Conservation (phyloP, 192 early-diverging fungal genomes). For the Mortierella antarctica region DNA sequence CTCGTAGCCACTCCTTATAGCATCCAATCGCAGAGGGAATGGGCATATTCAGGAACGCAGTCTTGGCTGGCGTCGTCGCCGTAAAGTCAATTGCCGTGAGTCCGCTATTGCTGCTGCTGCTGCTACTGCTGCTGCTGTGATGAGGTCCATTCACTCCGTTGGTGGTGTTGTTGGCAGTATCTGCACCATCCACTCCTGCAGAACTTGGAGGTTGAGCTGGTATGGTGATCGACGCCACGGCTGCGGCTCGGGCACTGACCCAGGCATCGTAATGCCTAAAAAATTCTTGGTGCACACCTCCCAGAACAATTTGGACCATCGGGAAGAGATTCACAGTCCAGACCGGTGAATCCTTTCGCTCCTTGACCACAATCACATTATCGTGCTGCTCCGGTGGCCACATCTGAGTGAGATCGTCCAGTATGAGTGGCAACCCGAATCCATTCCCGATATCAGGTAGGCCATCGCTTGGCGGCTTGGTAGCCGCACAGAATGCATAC, state of each 20-base stretch:
- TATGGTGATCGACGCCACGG: conserved; percentile 38
- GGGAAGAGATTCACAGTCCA: conserved; percentile 78
- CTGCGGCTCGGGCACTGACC: conserved; percentile 54
- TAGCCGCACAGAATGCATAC: conserved; percentile 69
- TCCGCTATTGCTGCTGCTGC: background rate
- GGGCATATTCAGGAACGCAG: conserved; percentile 39
- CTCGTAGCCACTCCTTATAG: conserved; percentile 62
- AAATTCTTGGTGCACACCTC: conserved; percentile 67
- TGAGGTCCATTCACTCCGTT: background rate
- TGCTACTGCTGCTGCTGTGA: background rate
- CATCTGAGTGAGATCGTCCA: conserved; percentile 78
- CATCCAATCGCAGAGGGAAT: conserved; percentile 56
- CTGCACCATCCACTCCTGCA: background rate
- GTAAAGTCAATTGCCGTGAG: conserved; percentile 33
- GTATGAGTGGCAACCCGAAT: conserved; percentile 67
- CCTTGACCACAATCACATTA: conserved; percentile 79
- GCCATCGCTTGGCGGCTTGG: conserved; percentile 37
- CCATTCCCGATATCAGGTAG: conserved; percentile 53
- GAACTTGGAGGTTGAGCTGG: background rate
- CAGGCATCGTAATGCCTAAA: conserved; percentile 71
- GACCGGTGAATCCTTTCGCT: conserved; percentile 57
- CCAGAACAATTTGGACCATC: conserved; percentile 66
- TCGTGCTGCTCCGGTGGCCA: conserved; percentile 82
- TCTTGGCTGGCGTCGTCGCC: conserved; percentile 33
- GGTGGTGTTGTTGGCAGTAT: background rate